Evolutionary conservation across 768 basidiomycete species (phyloP), one percentile per base, ranked within the genome.

Genomic region (Mrakia gelida): DNA sequence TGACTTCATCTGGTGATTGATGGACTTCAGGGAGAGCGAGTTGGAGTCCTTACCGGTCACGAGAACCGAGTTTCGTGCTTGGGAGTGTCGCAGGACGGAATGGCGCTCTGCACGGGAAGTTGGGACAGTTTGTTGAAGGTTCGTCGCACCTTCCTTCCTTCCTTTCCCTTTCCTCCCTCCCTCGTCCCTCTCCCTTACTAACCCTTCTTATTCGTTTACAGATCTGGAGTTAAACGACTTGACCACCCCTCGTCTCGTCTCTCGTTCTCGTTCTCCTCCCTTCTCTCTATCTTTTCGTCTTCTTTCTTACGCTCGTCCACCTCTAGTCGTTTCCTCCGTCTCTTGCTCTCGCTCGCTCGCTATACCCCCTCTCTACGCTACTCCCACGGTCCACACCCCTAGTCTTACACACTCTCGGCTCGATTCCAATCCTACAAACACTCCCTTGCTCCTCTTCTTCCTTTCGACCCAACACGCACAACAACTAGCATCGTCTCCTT

Each of bases 111-210:
- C 88, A 99, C 96, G 52, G 96, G 96, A 73, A 92, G 91, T 84
- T 99, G 96, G 96, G 96, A 99, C 84, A 94, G 93, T 86, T 93
- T 94, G 71, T 90, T 98, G 82, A 91, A 94, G 89, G 95, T 95
- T 83, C 82, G 91, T 87, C 28, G 15, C 26, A 11, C 21, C 32
- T 10, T 34, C 26, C 23, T 52, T 34, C 45, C 59, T 65, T 54
- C 34, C 73, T 0, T 30, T 67, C 9, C 80, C 81, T 38, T 63
- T 32, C 28, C 67, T 56, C 59, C 30, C 67, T 63, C 68, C 5
- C 11, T 15, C 15, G 45, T 52, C 65, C 75, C 75, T 61, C 71
- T 38, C 72, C 26, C 30, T 49, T 32, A n/a, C n/a, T n/a, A n/a
- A n/a, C n/a, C 54, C 54, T 43, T 54, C 62, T 43, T 56, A 34